These are phyloP conservation scores for Kockiozyma suomiensis DNA, from an alignment of 805 yeast species.

Conservation along the genomic window DNA sequence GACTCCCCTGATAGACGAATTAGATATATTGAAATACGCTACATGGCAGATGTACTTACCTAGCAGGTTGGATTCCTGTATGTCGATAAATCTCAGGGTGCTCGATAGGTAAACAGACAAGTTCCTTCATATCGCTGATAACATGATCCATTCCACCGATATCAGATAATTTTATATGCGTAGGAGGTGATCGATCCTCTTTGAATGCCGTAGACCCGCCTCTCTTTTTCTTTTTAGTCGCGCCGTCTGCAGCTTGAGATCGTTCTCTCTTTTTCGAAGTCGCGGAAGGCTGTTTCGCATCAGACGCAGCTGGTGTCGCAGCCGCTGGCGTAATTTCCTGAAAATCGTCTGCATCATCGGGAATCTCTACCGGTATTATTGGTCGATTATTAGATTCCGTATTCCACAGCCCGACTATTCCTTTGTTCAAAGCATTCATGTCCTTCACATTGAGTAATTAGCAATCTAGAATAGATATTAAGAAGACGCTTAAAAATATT, in stretches of 20 bases:
- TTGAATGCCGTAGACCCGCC: conserved; percentile 50
- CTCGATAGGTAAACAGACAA: conserved; percentile 85
- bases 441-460: conserved; percentile 42
- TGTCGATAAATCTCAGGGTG: conserved; percentile 89
- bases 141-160: conserved; percentile 89
- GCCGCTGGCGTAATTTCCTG: neutral
- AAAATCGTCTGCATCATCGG: conserved; percentile 8
- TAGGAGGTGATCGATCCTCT: conserved; percentile 58
- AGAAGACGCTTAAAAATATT: conserved; percentile 31
- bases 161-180: conserved; percentile 65
- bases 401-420: conserved; percentile 72
- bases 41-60: conserved; percentile 6
- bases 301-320: neutral
- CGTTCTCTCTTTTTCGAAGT: conserved; percentile 36
- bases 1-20: conserved; percentile 60
- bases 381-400: conserved; percentile 36
- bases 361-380: conserved; percentile 9
- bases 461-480: neutral
- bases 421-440: conserved; percentile 70
- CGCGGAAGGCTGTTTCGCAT: neutral
- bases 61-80: conserved; percentile 91
- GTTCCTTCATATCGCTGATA: conserved; percentile 83
- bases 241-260: conserved; percentile 40
- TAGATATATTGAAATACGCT: neutral
- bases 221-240: conserved; percentile 55